phyloP scores from a whole-genome alignment of 768 basidiomycete genomes.

The Leccinum longicurvipes region DNA sequence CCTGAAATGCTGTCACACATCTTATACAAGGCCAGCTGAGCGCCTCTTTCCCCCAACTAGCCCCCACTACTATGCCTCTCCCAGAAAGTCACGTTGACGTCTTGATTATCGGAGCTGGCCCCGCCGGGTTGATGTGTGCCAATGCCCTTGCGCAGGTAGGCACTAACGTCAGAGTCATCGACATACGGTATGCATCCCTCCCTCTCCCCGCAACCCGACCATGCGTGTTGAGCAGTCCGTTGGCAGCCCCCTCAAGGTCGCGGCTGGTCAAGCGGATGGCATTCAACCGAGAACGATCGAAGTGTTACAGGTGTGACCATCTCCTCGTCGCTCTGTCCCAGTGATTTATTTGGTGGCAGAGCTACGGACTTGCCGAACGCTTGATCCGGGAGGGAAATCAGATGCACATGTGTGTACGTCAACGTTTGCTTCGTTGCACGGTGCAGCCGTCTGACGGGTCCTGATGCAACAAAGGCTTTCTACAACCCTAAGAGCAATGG shows the following conservation, averaged over 20 bases:
- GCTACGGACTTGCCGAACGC: not conserved
- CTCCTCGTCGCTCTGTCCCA: not conserved
- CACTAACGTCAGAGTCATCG: conserved; percentile 39
- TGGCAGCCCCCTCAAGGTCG: not conserved
- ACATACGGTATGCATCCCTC: conserved; percentile 18
- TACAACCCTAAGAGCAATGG: not conserved
- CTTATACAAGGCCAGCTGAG: too few relatives aligned
- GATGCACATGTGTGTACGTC: not conserved
- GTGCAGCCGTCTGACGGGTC: not conserved
- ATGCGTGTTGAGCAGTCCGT: not conserved
- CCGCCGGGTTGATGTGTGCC: conserved; percentile 42
- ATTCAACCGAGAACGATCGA: not conserved
- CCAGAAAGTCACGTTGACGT: conserved; percentile 34
- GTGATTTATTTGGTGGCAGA: not conserved
- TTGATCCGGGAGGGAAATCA: not conserved
- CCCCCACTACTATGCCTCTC: conserved; percentile 11
- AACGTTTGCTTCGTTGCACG: not conserved
- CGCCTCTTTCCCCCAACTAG: not conserved
- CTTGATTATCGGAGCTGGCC: conserved; percentile 41
- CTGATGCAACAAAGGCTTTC: not conserved
- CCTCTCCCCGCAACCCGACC: not conserved
- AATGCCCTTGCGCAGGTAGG: conserved; percentile 37
- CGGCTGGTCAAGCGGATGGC: not conserved
- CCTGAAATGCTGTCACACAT: too few relatives aligned
- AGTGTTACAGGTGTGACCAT: not conserved